Evolutionary conservation across 441 rosid species (phyloP).

Genomic region (Lepidium campestre): DNA sequence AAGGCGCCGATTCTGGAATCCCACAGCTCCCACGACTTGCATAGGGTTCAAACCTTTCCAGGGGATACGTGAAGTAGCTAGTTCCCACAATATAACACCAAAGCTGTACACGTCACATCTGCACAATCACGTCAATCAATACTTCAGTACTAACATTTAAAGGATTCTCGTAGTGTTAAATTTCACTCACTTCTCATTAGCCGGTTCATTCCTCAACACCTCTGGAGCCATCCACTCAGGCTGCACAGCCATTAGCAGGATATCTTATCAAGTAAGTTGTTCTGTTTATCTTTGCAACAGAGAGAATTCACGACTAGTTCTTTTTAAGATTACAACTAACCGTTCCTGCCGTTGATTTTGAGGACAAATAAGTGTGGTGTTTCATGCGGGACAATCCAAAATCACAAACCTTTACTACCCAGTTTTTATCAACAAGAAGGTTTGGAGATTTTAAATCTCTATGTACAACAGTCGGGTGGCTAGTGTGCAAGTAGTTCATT

Average conservation of each 20-base stretch:
- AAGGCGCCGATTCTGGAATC: slow-evolving; percentile 87
- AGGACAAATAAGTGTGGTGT: slow-evolving; percentile 89
- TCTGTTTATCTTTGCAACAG: not conserved
- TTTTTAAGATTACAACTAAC: slow-evolving; percentile 29
- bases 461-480: slow-evolving; percentile 94
- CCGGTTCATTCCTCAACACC: slow-evolving; percentile 94
- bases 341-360: slow-evolving; percentile 99
- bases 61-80: slow-evolving; percentile 68
- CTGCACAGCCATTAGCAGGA: slow-evolving; percentile 43
- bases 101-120: slow-evolving; percentile 99
- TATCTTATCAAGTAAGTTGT: not conserved
- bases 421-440: slow-evolving; percentile 95
- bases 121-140: slow-evolving; percentile 30
- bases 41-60: slow-evolving; percentile 98
- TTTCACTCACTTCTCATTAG: slow-evolving; percentile 86
- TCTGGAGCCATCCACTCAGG: slow-evolving; percentile 99
- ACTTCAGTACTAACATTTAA: not conserved
- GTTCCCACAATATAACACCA: slow-evolving; percentile 97
- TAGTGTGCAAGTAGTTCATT: slow-evolving; percentile 95
- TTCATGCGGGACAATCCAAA: slow-evolving; percentile 95
- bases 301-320: not conserved
- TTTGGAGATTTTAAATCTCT: slow-evolving; percentile 97
- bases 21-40: slow-evolving; percentile 99
- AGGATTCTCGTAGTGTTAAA: not conserved
- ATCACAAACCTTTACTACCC: slow-evolving; percentile 98